Evolutionary conservation across 768 basidiomycete genomes (phyloP), one percentile per base, ranked within the genome.

Genomic region (Plicaturopsis crispa): DNA sequence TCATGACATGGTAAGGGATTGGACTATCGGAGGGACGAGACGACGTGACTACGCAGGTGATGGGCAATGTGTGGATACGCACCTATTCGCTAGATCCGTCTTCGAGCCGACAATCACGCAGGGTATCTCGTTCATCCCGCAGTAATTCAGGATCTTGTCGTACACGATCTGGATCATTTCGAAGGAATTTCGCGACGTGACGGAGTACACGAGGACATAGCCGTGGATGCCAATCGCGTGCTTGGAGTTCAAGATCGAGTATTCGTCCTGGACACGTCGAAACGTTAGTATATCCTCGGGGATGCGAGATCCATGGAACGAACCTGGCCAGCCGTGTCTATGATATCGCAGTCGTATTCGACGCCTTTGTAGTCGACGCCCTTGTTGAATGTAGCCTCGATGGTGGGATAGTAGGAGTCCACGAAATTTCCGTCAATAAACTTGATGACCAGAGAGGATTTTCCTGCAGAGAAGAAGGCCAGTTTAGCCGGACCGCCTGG

Each of bases 201-300:
- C 90, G 3, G 88, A 88, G 67, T 97, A 99, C 32, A 97, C 93
- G 51, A 99, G 79, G 53, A 99, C 77, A 59, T 87, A 99, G 54
- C 94, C 94, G 54, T 99, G 93, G 51, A 94, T 90, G 37, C 94
- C 94, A 51, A 97, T 89, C 28, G 91, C 92, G 54, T 97, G 88
- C 57, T 92, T 89, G 19, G 86, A 74, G 48, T 89, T 90, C 47
- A 99, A 77, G 41, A 93, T 87, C 14, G 90, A 86, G 65, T 87
- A 97, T 60, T 99, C 94, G 54, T 98, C 94, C 91, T 92, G 56
- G 12, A 34, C 40, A 41, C 19, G 20, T 21, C 12, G 43, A 36
- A 22, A 20, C 2, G 31, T 33, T 42, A 43, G 5, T 24, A 32
- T 37, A 19, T 14, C n/a, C 6, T n/a, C 24, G 41, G 31, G 30